Base-by-base conservation (phyloP, 1,284 basidiomycete genomes). In the Pseudozyma sp. region DNA sequence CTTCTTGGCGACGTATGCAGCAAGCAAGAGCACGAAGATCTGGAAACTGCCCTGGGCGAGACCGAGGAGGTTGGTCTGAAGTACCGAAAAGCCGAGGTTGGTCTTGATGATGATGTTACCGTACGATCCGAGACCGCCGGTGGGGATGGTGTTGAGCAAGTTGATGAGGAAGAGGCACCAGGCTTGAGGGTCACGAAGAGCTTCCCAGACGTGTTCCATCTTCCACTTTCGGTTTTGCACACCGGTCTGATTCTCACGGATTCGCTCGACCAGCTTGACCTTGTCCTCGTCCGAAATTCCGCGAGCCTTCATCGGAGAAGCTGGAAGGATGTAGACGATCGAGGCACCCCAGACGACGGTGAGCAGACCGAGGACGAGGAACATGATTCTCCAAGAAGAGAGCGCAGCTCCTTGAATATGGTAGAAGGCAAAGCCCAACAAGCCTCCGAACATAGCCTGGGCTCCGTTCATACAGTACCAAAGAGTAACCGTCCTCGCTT, bases 171-270 rank as follows among this genome's bases (percentile, higher is more conserved):
- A 75, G 6, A 75, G 54, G 7, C 29, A 30, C 67, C 42, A 86
- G 4, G 76, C 82, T 75, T 84, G 86, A 0, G 86, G 85, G 62
- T 89, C 88, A 17, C 66, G 79, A 42, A 88, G 65, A 1, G 86
- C 88, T 72, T 89, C 88, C 55, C 81, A 84, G 39, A 84, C 85
- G 84, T 87, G 86, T 50, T 87, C 83, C 78, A 65, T 79, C 85
- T 89, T 89, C 83, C 88, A 89, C 59, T 86, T 84, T 69, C 85
- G 87, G 80, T 89, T 89, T 78, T 88, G 87, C 29, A 88, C 86
- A 7, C 88, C 88, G 2, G 85, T 85, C 78, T 85, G 78, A 73
- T 89, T 89, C 75, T 87, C 87, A 34, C 88, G 82, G 3, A 89
- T 87, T 16, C 88, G 86, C 78, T 89, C 88, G 45, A 87, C 86